Evolutionary conservation across 106 monocot genomes (phyloP).

Genomic region (Allium cepa): DNA sequence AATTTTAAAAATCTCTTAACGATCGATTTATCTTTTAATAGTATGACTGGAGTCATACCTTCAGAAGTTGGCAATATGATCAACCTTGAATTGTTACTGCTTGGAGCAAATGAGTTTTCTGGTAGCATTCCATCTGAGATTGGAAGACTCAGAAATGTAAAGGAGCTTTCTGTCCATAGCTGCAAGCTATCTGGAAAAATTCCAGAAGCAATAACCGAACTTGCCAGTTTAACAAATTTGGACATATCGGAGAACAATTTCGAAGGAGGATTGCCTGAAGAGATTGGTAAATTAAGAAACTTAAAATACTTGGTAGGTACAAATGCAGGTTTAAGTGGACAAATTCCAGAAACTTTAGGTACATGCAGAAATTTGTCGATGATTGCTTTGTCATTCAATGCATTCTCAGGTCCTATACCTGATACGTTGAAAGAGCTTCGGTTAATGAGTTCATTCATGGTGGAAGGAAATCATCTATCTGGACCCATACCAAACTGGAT

Average conservation of each 20-base stretch:
- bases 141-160: constrained; percentile 53
- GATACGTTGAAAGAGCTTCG: constrained; percentile 38
- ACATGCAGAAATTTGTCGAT: constrained; percentile 49
- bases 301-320: constrained; percentile 51
- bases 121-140: constrained; percentile 73
- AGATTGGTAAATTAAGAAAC: constrained; percentile 60
- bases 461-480: constrained; percentile 67
- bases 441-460: constrained; percentile 51
- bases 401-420: constrained; percentile 67
- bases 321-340: constrained; percentile 62
- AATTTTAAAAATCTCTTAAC: constrained; percentile 39
- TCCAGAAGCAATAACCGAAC: constrained; percentile 47
- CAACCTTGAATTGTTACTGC: constrained; percentile 45
- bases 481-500: constrained; percentile 72
- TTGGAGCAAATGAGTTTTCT: constrained; percentile 59
- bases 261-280: constrained; percentile 47
- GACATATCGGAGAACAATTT: constrained; percentile 78
- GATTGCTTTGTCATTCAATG: constrained; percentile 78
- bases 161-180: constrained; percentile 31
- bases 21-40: constrained; percentile 77
- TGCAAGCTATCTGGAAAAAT: constrained; percentile 69
- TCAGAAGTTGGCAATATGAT: constrained; percentile 48
- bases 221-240: constrained; percentile 49
- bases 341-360: constrained; percentile 56
- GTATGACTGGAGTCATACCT: constrained; percentile 52